Evolutionary conservation across 2,329 filamentous ascomycete species (phyloP).

Genomic region (Coniochaeta sp.): DNA sequence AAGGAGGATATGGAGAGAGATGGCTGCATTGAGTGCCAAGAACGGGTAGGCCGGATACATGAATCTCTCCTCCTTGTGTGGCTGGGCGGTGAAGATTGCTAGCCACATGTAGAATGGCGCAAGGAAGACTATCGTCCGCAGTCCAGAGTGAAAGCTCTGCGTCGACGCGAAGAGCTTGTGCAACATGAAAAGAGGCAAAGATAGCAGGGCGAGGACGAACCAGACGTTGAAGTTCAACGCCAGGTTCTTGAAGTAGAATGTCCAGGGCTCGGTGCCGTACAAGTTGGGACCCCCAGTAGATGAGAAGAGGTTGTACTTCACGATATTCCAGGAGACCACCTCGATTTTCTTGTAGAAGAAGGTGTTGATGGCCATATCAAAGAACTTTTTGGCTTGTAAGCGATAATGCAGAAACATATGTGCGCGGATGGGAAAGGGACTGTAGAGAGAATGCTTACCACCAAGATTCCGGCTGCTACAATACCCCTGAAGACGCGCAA

Average conservation of each 20-base stretch:
- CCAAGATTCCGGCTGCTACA: slow-evolving; percentile 56
- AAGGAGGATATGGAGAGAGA: slow-evolving; percentile 75
- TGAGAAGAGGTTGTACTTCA: slow-evolving; percentile 91
- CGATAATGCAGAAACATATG: neutral
- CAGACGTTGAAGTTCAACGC: slow-evolving; percentile 92
- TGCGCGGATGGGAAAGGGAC: neutral
- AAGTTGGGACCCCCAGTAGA: slow-evolving; percentile 77
- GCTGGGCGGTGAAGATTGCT: slow-evolving; percentile 80
- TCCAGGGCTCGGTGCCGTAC: slow-evolving; percentile 94
- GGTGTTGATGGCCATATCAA: slow-evolving; percentile 66
- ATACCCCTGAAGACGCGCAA: slow-evolving; percentile 60
- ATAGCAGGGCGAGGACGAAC: slow-evolving; percentile 71
- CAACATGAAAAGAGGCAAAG: slow-evolving; percentile 66
- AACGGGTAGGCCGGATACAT: slow-evolving; percentile 97
- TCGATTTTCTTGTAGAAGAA: slow-evolving; percentile 78
- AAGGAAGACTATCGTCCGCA: slow-evolving; percentile 72
- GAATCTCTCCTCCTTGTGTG: slow-evolving; percentile 96
- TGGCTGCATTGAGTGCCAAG: slow-evolving; percentile 78
- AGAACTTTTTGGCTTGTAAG: slow-evolving; percentile 35
- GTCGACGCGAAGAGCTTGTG: slow-evolving; percentile 61
- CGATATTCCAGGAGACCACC: slow-evolving; percentile 83
- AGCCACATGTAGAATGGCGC: slow-evolving; percentile 93
- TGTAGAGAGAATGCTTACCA: slow-evolving; percentile 46
- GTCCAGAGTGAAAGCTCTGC: slow-evolving; percentile 58
- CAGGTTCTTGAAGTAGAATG: slow-evolving; percentile 90